Percentiles rank a stretch among this genome's conserved stretches.
Evolutionary conservation across 768 basidiomycete species (phyloP).

Genomic region (Phylloporus scabripes): DNA sequence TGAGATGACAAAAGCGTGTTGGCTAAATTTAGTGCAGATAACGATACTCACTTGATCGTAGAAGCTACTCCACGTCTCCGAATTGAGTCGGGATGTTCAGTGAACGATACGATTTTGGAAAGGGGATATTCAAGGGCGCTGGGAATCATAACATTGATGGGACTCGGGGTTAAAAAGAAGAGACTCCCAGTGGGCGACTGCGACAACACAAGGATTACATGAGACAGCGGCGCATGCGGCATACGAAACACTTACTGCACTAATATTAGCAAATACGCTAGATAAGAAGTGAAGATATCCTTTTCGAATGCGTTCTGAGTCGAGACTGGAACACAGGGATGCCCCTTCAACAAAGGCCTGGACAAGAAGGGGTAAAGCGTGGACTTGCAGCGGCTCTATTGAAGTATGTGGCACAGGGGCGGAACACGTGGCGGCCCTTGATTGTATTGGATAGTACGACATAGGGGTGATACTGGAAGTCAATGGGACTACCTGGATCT

Average conservation of each 20-base stretch:
- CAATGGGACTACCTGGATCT: constrained; percentile 56
- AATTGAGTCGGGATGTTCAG: constrained; percentile 83
- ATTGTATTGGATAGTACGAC: constrained; percentile 66
- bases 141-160: constrained; percentile 42
- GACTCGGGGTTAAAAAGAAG: constrained; percentile 71
- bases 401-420: constrained; percentile 68
- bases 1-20: constrained; percentile 10
- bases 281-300: constrained; percentile 87
- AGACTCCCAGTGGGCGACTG: constrained; percentile 74
- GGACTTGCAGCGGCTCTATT: constrained; percentile 46
- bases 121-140: constrained; percentile 70
- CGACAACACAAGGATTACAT: neutral
- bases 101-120: constrained; percentile 77
- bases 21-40: neutral
- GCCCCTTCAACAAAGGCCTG: constrained; percentile 85
- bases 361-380: constrained; percentile 75
- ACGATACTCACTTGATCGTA: constrained; percentile 66
- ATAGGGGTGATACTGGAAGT: constrained; percentile 37
- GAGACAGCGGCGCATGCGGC: neutral
- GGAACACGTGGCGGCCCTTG: constrained; percentile 74
- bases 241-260: constrained; percentile 48
- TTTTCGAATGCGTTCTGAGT: constrained; percentile 53
- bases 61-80: constrained; percentile 84
- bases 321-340: constrained; percentile 44
- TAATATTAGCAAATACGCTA: constrained; percentile 91